Evolutionary conservation across 75 land plant species (phyloP), one percentile per base, ranked within the genome.

Genomic region (Cunninghamia lanceolata): DNA sequence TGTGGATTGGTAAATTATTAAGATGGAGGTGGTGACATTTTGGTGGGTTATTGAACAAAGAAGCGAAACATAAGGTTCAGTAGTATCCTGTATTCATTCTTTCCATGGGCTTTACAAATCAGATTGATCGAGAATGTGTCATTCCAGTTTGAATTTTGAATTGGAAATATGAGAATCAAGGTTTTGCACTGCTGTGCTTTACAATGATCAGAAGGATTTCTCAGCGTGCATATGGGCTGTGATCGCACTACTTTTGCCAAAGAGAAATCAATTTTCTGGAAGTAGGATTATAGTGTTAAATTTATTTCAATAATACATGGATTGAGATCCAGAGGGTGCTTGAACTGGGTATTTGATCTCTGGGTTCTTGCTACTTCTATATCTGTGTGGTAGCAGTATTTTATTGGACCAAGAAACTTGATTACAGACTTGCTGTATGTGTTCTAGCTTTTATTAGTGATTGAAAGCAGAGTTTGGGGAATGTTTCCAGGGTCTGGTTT

Each of bases 11-110:
- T 83, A 54, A 34, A 17, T 35, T 50, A n/a, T 52, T 63, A 9
- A 52, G 54, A 16, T 83, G 84, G 84, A 54, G 84, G 66, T 54
- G 34, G 32, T 83, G 38, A 19, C 38, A 34, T 54, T 34, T 83
- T 3, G 84, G 84, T 83, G 66, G 84, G 47, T 83, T 83, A 52
- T 54, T 54, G 84, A 83, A 80, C 82, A 83, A 28, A 83, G n/a
- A 63, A 35, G 84, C 1, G 28, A 59, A 54, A 46, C 47, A 46
- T 34, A 53, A 52, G 40, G 84, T 83, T 83, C 63, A 35, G n/a
- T 83, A 52, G 38, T 83, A 36, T 83, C 84, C 56, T 54, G 7
- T 15, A 30, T 52, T 52, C 63, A 47, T 35, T 53, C 32, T 35
- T 52, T 45, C 40, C 16, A 52, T 1, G 5, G 82, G 63, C 36